phyloP scores from a whole-genome alignment of 2,329 filamentous ascomycete genomes.

The Cercospora sp. region DNA sequence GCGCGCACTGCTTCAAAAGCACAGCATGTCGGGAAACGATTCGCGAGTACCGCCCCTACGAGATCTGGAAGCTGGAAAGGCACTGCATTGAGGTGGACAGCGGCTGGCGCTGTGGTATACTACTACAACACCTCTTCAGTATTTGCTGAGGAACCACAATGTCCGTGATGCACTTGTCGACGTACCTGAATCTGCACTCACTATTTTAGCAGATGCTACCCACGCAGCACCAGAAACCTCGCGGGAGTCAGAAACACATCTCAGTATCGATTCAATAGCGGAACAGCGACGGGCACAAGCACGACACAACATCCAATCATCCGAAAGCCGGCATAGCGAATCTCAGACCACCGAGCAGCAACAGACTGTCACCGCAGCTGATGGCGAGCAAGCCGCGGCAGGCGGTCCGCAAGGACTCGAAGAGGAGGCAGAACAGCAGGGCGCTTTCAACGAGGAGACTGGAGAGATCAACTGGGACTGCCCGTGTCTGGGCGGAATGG shows the following conservation, averaged over 20 bases:
- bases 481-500: conserved; percentile 96
- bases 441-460: conserved; percentile 96
- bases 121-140: conserved; percentile 89
- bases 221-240: conserved; percentile 45
- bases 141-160: conserved; percentile 78
- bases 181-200: conserved; percentile 18
- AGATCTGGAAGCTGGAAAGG: conserved; percentile 80
- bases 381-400: conserved; percentile 27
- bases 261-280: conserved; percentile 49
- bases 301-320: conserved; percentile 24
- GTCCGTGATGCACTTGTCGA: conserved; percentile 53
- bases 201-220: conserved; percentile 30
- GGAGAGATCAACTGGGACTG: conserved; percentile 99
- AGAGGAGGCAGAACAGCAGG: conserved; percentile 80
- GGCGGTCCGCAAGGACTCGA: conserved; percentile 62
- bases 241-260: conserved; percentile 44
- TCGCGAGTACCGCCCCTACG: conserved; percentile 60
- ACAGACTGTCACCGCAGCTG: conserved; percentile 23
- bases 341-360: conserved; percentile 16
- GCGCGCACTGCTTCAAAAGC: conserved; percentile 39
- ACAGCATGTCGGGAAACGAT: conserved; percentile 44
- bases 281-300: conserved; percentile 44
- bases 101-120: conserved; percentile 77
- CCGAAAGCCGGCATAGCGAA: conserved; percentile 17
- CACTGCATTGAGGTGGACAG: conserved; percentile 68